Conservation (phyloP, 192 early-diverging fungal genomes). For the Linnemannia hyalina region DNA sequence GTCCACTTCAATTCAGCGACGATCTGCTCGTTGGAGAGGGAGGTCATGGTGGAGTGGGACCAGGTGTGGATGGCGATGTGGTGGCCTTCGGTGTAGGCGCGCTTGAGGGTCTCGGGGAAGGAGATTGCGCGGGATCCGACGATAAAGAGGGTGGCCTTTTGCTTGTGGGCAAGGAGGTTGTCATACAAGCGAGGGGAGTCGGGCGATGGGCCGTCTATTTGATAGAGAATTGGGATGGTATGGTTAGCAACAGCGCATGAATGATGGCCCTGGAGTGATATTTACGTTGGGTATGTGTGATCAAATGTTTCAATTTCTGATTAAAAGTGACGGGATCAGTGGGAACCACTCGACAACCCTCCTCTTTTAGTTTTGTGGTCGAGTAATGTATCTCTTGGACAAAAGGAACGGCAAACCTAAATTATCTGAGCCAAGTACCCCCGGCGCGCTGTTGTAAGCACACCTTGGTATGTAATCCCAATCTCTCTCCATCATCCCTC, state of each 20-base stretch:
- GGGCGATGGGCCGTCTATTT: constrained; percentile 63
- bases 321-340: background rate
- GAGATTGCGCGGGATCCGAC: constrained; percentile 62
- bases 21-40: constrained; percentile 59
- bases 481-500: no score
- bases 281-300: background rate
- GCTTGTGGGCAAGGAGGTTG: constrained; percentile 53
- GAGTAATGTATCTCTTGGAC: background rate
- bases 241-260: background rate
- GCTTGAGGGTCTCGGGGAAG: constrained; percentile 61
- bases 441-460: background rate
- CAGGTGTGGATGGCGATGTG: constrained; percentile 68
- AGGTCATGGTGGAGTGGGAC: constrained; percentile 70
- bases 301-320: background rate
- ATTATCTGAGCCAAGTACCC: background rate
- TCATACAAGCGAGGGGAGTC: constrained; percentile 60
- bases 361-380: background rate
- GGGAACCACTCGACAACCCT: background rate
- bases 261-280: background rate
- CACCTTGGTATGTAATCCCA: no score
- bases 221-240: background rate
- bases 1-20: constrained; percentile 79
- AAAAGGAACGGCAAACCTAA: background rate
- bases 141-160: constrained; percentile 68
- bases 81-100: constrained; percentile 64